Conservation (phyloP, 2,329 filamentous ascomycete genomes). For the Fusarium newnesense region DNA sequence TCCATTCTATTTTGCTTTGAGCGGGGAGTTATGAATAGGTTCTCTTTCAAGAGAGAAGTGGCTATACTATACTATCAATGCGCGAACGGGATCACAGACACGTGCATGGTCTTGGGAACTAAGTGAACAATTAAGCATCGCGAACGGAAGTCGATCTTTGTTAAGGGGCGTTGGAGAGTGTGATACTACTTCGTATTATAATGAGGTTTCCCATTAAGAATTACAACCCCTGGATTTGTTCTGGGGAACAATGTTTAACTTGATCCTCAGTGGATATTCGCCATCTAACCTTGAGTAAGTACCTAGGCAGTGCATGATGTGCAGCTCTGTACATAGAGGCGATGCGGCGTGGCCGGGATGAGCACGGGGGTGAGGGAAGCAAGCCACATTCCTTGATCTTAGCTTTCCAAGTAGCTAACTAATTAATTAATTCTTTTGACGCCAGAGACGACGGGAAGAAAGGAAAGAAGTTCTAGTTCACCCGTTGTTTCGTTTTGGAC, state of each 20-base stretch:
- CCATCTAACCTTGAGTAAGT: neutral
- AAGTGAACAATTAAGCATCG: neutral
- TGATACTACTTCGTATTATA: neutral
- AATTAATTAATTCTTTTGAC: neutral
- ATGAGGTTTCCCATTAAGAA: neutral
- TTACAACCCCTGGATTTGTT: neutral
- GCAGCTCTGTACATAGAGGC: neutral
- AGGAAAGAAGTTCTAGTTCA: neutral
- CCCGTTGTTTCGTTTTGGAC: constrained; percentile 9
- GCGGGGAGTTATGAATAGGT: constrained; percentile 30
- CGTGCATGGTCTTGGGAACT: neutral
- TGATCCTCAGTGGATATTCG: constrained; percentile 7
- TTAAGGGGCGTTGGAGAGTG: constrained; percentile 6
- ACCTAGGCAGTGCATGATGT: neutral
- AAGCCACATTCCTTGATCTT: constrained; percentile 14
- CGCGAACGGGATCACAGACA: neutral
- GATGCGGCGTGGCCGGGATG: constrained; percentile 18
- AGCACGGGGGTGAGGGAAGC: neutral
- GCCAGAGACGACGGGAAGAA: neutral
- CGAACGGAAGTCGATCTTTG: constrained; percentile 4
- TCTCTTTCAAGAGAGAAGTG: constrained; percentile 11
- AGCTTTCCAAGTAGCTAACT: neutral
- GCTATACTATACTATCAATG: constrained; percentile 2
- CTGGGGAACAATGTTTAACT: constrained; percentile 8
- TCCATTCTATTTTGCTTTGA: constrained; percentile 29